A percentile compares a stretch with the other conserved stretches of the same genome.
These are phyloP conservation scores for Leccinellum albellum DNA, from an alignment of 768 basidiomycete species.

Conservation along the genomic window DNA sequence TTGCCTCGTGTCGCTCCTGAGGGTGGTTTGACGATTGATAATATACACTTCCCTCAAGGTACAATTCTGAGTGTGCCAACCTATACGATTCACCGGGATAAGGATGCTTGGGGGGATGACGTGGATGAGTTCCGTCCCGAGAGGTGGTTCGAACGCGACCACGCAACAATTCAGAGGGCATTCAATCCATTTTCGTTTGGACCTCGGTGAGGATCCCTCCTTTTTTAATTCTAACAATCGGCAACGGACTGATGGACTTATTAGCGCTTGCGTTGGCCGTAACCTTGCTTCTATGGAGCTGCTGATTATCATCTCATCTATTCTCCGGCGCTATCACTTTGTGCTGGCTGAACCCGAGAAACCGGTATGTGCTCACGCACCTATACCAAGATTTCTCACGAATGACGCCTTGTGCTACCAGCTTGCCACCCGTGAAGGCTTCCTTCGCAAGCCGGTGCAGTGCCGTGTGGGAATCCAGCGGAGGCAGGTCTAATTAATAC, in stretches of 20 bases:
- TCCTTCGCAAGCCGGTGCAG: slow-evolving; percentile 76
- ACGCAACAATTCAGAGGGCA: slow-evolving; percentile 56
- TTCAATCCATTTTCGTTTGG: slow-evolving; percentile 88
- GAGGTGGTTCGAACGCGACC: slow-evolving; percentile 76
- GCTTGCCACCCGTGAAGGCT: slow-evolving; percentile 79
- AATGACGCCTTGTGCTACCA: slow-evolving; percentile 25
- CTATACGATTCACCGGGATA: slow-evolving; percentile 78
- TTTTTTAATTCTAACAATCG: background rate
- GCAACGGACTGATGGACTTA: slow-evolving; percentile 1
- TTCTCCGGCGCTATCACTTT: slow-evolving; percentile 72
- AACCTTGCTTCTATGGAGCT: slow-evolving; percentile 81
- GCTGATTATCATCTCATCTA: slow-evolving; percentile 75
- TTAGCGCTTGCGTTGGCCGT: slow-evolving; percentile 77
- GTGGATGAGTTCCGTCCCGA: slow-evolving; percentile 74
- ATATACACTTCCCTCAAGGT: slow-evolving; percentile 66
- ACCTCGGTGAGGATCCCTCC: slow-evolving; percentile 50
- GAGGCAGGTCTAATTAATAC: slow-evolving; percentile 36
- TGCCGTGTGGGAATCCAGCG: slow-evolving; percentile 73
- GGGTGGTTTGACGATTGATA: slow-evolving; percentile 59
- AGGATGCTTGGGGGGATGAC: slow-evolving; percentile 73
- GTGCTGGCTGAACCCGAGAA: slow-evolving; percentile 59
- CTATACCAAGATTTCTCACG: slow-evolving; percentile 3
- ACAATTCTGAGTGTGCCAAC: slow-evolving; percentile 76
- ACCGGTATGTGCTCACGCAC: slow-evolving; percentile 39
- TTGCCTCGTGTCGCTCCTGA: slow-evolving; percentile 76